Evolutionary conservation across 129 eudicot species (phyloP).

Genomic region (Chrysanthemum lavandulifolium): DNA sequence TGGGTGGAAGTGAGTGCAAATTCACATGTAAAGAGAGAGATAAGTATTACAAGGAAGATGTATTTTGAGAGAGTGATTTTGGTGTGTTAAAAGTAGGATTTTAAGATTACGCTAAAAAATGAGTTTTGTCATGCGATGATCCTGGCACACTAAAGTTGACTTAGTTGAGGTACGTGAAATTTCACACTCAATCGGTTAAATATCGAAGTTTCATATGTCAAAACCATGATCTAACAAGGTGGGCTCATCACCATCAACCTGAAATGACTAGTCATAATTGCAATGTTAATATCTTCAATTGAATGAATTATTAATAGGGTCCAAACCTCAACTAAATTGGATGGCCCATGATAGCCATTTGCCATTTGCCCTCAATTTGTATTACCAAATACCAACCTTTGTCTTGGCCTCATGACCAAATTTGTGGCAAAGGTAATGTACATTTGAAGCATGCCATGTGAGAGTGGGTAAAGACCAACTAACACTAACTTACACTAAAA

Average conservation of each 20-base stretch:
- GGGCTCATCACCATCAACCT: neutral
- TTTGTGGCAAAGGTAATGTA: slow-evolving; percentile 39
- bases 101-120: too few species aligned
- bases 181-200: too few species aligned
- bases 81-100: too few species aligned
- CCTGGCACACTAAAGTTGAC: too few species aligned
- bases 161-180: too few species aligned
- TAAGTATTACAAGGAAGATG: too few species aligned
- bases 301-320: slow-evolving; percentile 31
- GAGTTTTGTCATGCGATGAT: too few species aligned
- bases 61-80: too few species aligned
- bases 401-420: slow-evolving; percentile 34
- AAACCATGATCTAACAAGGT: neutral
- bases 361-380: slow-evolving; percentile 24
- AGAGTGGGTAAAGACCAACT: slow-evolving; percentile 39
- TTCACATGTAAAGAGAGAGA: too few species aligned
- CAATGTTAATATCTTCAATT: slow-evolving; percentile 18
- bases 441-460: slow-evolving; percentile 61
- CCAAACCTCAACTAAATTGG: slow-evolving; percentile 30
- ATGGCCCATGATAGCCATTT: slow-evolving; percentile 28
- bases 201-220: too few species aligned
- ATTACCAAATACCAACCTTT: slow-evolving; percentile 33
- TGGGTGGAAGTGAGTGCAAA: too few species aligned
- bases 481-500: slow-evolving; percentile 22
- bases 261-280: slow-evolving; percentile 24